A percentile compares a stretch with the other conserved stretches of the same genome.
These are phyloP conservation scores for Thuidium tamariscinum DNA, from an alignment of 225 moss, liverwort and hornwort genomes.

Conservation along the genomic window DNA sequence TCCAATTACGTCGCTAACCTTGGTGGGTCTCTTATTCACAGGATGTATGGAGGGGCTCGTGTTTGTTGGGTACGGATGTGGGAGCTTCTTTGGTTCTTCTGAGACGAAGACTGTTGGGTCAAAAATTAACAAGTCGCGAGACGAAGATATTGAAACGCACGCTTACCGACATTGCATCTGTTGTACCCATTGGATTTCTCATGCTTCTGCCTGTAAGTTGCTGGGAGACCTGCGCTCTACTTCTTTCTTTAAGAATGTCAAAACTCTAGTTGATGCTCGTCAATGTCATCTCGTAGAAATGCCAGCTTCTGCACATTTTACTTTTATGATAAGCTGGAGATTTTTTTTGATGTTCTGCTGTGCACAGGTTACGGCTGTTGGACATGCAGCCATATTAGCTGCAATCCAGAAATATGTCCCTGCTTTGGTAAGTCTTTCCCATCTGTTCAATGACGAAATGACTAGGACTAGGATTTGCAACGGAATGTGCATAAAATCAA, in stretches of 20 bases:
- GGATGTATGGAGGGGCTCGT: constrained; percentile 61
- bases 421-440: constrained; percentile 35
- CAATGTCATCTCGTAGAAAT: background rate
- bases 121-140: constrained; percentile 45
- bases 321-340: background rate
- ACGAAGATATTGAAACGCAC: constrained; percentile 50
- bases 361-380: constrained; percentile 55
- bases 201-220: constrained; percentile 59
- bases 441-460: background rate
- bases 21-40: background rate
- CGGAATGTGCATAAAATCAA: background rate
- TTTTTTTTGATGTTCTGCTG: background rate
- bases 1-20: background rate
- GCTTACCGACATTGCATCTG: constrained; percentile 49
- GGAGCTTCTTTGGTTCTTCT: constrained; percentile 48
- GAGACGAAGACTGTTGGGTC: constrained; percentile 35
- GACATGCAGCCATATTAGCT: constrained; percentile 60
- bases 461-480: background rate
- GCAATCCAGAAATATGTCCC: constrained; percentile 64
- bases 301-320: background rate
- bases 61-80: constrained; percentile 56
- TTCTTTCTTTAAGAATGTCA: background rate
- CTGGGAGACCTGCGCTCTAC: background rate
- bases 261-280: background rate
- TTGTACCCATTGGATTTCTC: constrained; percentile 53